Conservation (phyloP, 129 eudicot species). For the Ambrosia trifida region DNA sequence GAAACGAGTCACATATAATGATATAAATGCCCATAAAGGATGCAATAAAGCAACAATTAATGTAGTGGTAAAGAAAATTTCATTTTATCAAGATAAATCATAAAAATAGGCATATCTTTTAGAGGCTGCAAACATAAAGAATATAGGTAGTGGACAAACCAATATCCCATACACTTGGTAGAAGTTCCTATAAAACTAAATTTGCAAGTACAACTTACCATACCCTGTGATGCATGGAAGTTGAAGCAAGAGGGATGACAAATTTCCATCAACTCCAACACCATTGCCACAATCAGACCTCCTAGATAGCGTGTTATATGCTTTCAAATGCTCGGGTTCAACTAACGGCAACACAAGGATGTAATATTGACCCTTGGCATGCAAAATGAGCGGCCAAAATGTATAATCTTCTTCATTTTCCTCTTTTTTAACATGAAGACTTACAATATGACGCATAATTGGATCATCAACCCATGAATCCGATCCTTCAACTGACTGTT, state of each 20-base stretch:
- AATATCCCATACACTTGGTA: not conserved
- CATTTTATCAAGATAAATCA: not conserved
- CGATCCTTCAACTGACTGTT: constrained; percentile 84
- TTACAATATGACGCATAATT: constrained; percentile 76
- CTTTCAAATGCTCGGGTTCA: constrained; percentile 70
- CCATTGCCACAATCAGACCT: constrained; percentile 87
- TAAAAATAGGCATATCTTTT: not conserved
- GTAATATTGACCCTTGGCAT: constrained; percentile 63
- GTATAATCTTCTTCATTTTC: constrained; percentile 50
- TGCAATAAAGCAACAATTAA: not conserved
- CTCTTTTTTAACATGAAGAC: constrained; percentile 60
- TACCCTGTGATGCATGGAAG: constrained; percentile 99
- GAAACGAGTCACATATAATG: constrained; percentile 5
- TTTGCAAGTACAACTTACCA: constrained; percentile 56
- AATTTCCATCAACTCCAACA: constrained; percentile 72
- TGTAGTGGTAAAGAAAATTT: constrained; percentile 8
- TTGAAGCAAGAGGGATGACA: constrained; percentile 81
- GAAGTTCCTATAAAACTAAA: not conserved
- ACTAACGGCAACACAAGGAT: constrained; percentile 83
- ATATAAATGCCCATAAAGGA: constrained; percentile 11
- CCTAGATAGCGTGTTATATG: constrained; percentile 61
- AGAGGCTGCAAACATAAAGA: constrained; percentile 6
- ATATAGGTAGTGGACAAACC: not conserved
- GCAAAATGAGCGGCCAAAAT: constrained; percentile 86
- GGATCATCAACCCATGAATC: constrained; percentile 99